Percentiles rank a stretch among this genome's conserved stretches.
These are phyloP conservation scores for Boletus huronensis DNA, from an alignment of 768 basidiomycete species.

Conservation along the genomic window DNA sequence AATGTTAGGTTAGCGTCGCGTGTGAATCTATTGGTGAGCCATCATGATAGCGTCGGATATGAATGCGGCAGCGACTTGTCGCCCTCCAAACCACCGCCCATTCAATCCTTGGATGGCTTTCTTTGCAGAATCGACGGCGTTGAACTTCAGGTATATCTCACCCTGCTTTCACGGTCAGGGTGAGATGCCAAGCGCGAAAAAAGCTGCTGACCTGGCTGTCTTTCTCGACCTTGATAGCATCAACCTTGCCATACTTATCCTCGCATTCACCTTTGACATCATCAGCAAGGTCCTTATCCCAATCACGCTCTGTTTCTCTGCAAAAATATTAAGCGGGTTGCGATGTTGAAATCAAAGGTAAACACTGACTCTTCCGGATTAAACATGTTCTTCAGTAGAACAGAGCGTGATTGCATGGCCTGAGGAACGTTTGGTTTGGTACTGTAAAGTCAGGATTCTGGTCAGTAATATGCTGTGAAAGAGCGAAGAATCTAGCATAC, in stretches of 20 bases:
- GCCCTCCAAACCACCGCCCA: slow-evolving; percentile 95
- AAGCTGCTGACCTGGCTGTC: slow-evolving; percentile 74
- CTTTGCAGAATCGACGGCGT: slow-evolving; percentile 71
- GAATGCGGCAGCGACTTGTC: slow-evolving; percentile 80
- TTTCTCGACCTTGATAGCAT: slow-evolving; percentile 88
- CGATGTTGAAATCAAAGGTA: neutral
- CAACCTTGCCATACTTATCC: slow-evolving; percentile 82
- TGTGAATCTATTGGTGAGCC: slow-evolving; percentile 64
- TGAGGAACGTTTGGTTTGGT: slow-evolving; percentile 77
- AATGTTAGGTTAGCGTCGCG: slow-evolving; percentile 24
- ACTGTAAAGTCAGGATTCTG: slow-evolving; percentile 35
- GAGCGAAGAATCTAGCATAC: slow-evolving; percentile 40
- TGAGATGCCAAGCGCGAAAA: neutral
- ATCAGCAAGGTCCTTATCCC: slow-evolving; percentile 94
- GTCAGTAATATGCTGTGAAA: slow-evolving; percentile 10
- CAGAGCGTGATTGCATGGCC: slow-evolving; percentile 83
- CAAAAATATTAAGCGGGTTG: slow-evolving; percentile 5
- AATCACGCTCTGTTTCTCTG: slow-evolving; percentile 93
- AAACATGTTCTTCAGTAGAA: slow-evolving; percentile 95
- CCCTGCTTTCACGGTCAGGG: slow-evolving; percentile 51
- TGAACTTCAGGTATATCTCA: slow-evolving; percentile 96
- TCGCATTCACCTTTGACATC: slow-evolving; percentile 96
- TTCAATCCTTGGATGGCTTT: slow-evolving; percentile 87
- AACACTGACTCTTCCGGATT: slow-evolving; percentile 85
- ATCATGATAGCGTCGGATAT: slow-evolving; percentile 94